Conservation (phyloP, 2,329 filamentous ascomycete genomes). For the Ceratocystiopsis sp. region DNA sequence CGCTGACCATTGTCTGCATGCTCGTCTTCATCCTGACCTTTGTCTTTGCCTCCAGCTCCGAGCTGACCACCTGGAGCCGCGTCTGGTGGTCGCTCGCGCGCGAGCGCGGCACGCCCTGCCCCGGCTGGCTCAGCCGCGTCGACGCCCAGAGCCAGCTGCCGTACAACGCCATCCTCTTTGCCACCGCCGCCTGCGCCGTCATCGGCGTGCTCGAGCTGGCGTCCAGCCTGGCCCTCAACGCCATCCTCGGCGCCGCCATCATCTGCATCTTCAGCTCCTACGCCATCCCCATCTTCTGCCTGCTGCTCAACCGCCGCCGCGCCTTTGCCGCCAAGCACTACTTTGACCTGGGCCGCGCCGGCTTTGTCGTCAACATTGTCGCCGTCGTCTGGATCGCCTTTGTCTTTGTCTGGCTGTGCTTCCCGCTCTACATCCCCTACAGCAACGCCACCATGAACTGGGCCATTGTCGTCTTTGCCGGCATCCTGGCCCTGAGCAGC, state of each 20-base stretch:
- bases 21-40: not conserved
- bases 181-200: not conserved
- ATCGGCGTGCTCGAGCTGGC: slow-evolving; percentile 1
- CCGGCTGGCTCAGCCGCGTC: not conserved
- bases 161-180: not conserved
- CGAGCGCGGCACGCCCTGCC: not conserved
- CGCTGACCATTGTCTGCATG: not conserved
- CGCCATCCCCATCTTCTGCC: not conserved
- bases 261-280: slow-evolving; percentile 2
- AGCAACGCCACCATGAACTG: slow-evolving; percentile 2
- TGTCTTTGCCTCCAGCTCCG: not conserved
- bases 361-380: not conserved
- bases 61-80: slow-evolving; percentile 1
- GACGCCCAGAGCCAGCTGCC: not conserved
- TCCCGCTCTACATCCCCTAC: not conserved
- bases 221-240: slow-evolving; percentile 1
- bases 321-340: not conserved
- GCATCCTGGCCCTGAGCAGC: not conserved
- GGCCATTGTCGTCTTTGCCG: slow-evolving; percentile 1
- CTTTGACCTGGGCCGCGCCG: not conserved
- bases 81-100: slow-evolving; percentile 2
- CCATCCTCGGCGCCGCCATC: slow-evolving; percentile 2
- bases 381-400: slow-evolving; percentile 1
- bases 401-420: slow-evolving; percentile 1
- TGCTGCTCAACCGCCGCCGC: not conserved